Evolutionary conservation across 139 green algal species (phyloP).

Genomic region (Chlamydomonas asymmetrica): DNA sequence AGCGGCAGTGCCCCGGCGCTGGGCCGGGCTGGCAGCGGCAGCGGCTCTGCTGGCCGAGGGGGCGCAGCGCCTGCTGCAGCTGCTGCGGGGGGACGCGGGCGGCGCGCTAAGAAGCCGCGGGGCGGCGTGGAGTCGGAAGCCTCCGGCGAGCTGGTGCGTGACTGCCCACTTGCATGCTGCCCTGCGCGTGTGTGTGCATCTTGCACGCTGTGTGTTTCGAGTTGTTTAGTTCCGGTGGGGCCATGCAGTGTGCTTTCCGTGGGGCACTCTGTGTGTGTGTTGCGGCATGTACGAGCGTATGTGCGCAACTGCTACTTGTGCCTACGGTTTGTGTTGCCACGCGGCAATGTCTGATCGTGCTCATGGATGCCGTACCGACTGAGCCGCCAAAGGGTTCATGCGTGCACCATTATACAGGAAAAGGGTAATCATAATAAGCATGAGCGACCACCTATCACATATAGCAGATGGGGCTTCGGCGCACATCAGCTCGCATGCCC

Average conservation of each 20-base stretch:
- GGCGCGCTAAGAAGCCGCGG: conserved; percentile 17
- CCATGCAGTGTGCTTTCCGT: neutral
- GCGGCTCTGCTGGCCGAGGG: too few species aligned
- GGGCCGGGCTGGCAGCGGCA: neutral
- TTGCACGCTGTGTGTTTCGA: neutral
- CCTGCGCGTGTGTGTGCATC: neutral
- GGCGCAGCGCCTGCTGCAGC: too few species aligned
- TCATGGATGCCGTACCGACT: too few species aligned
- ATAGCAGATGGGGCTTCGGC: neutral
- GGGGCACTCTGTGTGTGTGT: neutral
- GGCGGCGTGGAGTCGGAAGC: conserved; percentile 12
- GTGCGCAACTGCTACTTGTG: neutral
- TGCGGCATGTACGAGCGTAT: neutral
- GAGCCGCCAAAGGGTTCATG: too few species aligned
- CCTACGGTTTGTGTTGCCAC: too few species aligned
- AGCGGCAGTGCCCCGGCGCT: neutral
- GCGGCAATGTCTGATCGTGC: too few species aligned
- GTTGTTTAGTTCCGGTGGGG: neutral
- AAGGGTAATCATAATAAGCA: neutral
- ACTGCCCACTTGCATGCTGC: neutral
- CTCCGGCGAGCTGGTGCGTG: neutral
- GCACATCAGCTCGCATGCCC: neutral
- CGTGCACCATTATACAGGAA: too few species aligned
- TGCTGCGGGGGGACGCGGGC: neutral
- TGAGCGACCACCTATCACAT: neutral